These are phyloP conservation scores for Saksenaea vasiformis DNA, from an alignment of 371 early-diverging fungal species.

Conservation along the genomic window DNA sequence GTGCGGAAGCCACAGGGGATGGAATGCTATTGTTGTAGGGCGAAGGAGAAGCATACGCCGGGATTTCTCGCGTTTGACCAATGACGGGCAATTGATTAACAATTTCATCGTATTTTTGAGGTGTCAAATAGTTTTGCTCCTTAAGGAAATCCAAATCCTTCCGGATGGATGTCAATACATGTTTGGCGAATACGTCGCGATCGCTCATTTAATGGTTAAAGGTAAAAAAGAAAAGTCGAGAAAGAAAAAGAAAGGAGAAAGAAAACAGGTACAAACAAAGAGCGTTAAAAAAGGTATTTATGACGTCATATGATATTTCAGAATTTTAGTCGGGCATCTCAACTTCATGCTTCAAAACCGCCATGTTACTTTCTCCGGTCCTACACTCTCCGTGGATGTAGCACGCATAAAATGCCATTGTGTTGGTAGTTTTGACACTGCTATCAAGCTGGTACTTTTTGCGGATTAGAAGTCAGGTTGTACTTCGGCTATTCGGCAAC, in stretches of 20 bases:
- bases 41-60: slow-evolving; percentile 6
- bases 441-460: too few relatives aligned
- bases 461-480: too few relatives aligned
- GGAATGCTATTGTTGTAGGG: neutral
- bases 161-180: slow-evolving; percentile 28
- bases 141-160: slow-evolving; percentile 31
- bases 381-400: too few relatives aligned
- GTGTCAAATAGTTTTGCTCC: slow-evolving; percentile 21
- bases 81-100: slow-evolving; percentile 17
- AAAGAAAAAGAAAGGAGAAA: neutral
- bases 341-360: too few relatives aligned
- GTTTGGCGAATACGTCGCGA: slow-evolving; percentile 21
- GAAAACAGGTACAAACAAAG: neutral
- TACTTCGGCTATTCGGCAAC: too few relatives aligned
- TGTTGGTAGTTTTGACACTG: too few relatives aligned
- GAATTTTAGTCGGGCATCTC: too few relatives aligned
- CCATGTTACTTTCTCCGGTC: too few relatives aligned
- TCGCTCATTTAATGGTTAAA: slow-evolving; percentile 11
- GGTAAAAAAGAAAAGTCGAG: neutral
- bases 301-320: too few relatives aligned
- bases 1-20: slow-evolving; percentile 3
- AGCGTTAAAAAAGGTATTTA: too few relatives aligned
- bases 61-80: slow-evolving; percentile 12
- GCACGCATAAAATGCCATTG: too few relatives aligned
- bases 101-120: slow-evolving; percentile 27